Conservation (phyloP, 2,329 filamentous ascomycete species). For the Keithomyces neogunnii region DNA sequence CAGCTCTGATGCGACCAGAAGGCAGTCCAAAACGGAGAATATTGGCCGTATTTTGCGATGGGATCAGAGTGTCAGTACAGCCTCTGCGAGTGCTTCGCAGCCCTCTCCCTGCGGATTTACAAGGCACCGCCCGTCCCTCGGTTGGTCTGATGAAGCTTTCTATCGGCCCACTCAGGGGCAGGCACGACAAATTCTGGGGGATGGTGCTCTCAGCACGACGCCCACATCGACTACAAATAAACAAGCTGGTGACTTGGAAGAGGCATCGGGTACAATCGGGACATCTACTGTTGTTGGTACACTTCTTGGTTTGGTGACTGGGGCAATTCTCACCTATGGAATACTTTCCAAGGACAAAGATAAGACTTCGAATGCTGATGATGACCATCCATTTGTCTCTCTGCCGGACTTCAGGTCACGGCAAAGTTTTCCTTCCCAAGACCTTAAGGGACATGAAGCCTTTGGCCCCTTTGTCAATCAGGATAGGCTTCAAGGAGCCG, state of each 20-base stretch:
- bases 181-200: background rate
- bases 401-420: background rate
- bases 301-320: slow-evolving; percentile 69
- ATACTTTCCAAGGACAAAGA: slow-evolving; percentile 46
- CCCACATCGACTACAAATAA: background rate
- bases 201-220: background rate
- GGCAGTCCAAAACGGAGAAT: background rate
- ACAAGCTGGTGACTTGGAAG: background rate
- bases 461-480: too few species aligned
- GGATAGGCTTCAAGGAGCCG: background rate
- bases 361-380: slow-evolving; percentile 30
- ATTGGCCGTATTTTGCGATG: background rate
- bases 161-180: background rate
- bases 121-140: background rate
- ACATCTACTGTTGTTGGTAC: slow-evolving; percentile 64
- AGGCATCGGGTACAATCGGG: slow-evolving; percentile 22
- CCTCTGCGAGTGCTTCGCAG: background rate
- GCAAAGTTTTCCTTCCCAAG: background rate
- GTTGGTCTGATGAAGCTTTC: background rate
- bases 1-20: slow-evolving; percentile 10
- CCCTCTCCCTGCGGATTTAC: background rate
- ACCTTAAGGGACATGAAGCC: background rate
- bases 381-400: slow-evolving; percentile 24
- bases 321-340: slow-evolving; percentile 55
- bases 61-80: background rate